A percentile compares a stretch with the other conserved stretches of the same genome.
Evolutionary conservation across 2,329 filamentous ascomycete species (phyloP).

Genomic region (Sclerotinia subarctica): DNA sequence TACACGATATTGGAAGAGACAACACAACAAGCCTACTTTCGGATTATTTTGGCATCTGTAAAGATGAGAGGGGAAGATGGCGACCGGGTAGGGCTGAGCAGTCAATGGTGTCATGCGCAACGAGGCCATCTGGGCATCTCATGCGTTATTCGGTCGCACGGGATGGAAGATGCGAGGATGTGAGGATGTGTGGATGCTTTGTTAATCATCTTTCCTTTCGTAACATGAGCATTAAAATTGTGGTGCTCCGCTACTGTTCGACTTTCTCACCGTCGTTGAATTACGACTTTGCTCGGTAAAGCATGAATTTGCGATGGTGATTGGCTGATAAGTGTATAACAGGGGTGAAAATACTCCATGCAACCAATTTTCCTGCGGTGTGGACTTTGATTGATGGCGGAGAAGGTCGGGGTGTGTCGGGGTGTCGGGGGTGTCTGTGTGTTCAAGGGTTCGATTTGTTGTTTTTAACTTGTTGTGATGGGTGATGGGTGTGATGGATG

Average conservation of each 20-base stretch:
- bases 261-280: slow-evolving; percentile 23
- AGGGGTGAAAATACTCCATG: slow-evolving; percentile 16
- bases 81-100: slow-evolving; percentile 32
- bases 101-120: slow-evolving; percentile 23
- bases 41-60: slow-evolving; percentile 16
- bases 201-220: slow-evolving; percentile 11
- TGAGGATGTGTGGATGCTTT: slow-evolving; percentile 3
- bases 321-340: slow-evolving; percentile 22
- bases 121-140: slow-evolving; percentile 3
- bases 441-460: background rate
- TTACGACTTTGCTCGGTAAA: slow-evolving; percentile 21
- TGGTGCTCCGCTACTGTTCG: slow-evolving; percentile 14
- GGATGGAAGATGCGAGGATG: slow-evolving; percentile 6
- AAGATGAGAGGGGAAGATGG: slow-evolving; percentile 12
- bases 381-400: slow-evolving; percentile 23
- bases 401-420: slow-evolving; percentile 4
- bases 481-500: background rate
- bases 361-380: slow-evolving; percentile 24
- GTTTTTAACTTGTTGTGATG: background rate
- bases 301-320: slow-evolving; percentile 4
- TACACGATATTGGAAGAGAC: background rate
- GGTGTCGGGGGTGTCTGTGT: background rate
- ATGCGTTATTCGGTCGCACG: slow-evolving; percentile 18
- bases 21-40: slow-evolving; percentile 7
- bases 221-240: slow-evolving; percentile 3